Evolutionary conservation across 441 rosid genomes (phyloP), one percentile per base, ranked within the genome.

Genomic region (Corymbia citriodora): DNA sequence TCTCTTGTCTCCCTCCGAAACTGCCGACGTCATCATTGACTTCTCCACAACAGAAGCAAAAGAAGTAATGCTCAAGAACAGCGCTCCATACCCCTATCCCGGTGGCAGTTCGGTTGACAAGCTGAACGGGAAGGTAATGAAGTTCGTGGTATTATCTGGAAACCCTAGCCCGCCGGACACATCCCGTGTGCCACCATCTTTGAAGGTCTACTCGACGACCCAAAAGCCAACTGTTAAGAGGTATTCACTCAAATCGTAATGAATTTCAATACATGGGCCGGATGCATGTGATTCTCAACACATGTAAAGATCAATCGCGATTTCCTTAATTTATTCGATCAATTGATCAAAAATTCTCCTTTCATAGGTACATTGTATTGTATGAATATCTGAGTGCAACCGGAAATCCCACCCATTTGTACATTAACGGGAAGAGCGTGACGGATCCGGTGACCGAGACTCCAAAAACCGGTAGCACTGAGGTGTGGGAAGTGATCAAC

Each of bases 401-500:
- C 4, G 97, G 90, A 49, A 97, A 97, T 92, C 99, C 99, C 18
- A 96, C 97, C 8, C 99, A 98, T 92, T 94, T 98, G 79, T 95
- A 91, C 85, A 93, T 98, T 25, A 97, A 98, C 55, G 99, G 96
- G 1, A 96, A 93, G 90, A 90, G 96, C 2, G 96, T 68, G 63
- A 94, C 95, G 1, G 95, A 92, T 3, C 96, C 95, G 1, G 97
- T 55, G 8, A 96, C 98, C 2, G 99, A 98, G 91, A 97, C 93
- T 0, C 97, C 98, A 1, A 95, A 91, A 89, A 94, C 91, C 4
- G 99, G 99, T 85, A 94, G 97, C 85, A 92, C 91, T 6, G 99
- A 98, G 93, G 91, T 96, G n/a, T 96, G 99, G 98, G 92, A 96
- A 40, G 96, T 97, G 92, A 96, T 98, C 63, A 98, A 98, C 92